Conservation (phyloP, 768 basidiomycete species). For the Lenzites betulinus region DNA sequence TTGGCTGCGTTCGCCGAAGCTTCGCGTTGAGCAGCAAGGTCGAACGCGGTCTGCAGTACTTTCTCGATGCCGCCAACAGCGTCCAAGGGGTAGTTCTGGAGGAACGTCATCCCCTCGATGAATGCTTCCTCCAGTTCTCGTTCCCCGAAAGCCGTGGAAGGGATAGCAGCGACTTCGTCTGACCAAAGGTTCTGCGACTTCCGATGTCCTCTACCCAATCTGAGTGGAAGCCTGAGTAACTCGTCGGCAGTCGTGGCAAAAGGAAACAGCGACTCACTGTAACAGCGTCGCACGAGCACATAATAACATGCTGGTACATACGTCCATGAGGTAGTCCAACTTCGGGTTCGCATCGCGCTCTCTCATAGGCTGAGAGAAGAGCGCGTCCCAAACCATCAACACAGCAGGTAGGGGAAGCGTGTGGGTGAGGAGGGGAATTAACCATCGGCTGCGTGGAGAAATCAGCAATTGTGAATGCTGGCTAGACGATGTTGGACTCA, state of each 20-base stretch:
- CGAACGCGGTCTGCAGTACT: slow-evolving; percentile 66
- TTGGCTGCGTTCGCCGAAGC: slow-evolving; percentile 37
- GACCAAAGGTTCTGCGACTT: slow-evolving; percentile 55
- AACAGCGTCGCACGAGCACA: slow-evolving; percentile 55
- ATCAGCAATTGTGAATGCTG: background rate
- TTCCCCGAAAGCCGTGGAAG: slow-evolving; percentile 46
- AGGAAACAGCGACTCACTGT: slow-evolving; percentile 36
- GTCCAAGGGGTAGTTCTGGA: slow-evolving; percentile 66
- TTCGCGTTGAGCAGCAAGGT: slow-evolving; percentile 55
- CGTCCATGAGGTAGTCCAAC: slow-evolving; percentile 67
- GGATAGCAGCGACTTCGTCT: slow-evolving; percentile 42
- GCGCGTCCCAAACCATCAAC: slow-evolving; percentile 67
- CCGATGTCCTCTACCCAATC: slow-evolving; percentile 51
- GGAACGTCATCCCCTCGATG: slow-evolving; percentile 61
- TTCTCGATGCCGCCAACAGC: slow-evolving; percentile 70
- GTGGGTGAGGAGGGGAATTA: slow-evolving; percentile 70
- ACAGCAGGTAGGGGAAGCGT: slow-evolving; percentile 66
- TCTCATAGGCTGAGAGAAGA: slow-evolving; percentile 62
- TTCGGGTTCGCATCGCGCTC: slow-evolving; percentile 58
- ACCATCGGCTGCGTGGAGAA: slow-evolving; percentile 59
- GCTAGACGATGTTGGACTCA: slow-evolving; percentile 38
- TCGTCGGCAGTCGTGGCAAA: background rate
- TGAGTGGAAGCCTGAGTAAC: slow-evolving; percentile 29
- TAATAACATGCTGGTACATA: slow-evolving; percentile 71
- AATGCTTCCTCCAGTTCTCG: slow-evolving; percentile 66